Evolutionary conservation across 2,329 filamentous ascomycete species (phyloP).

Genomic region (Lasiodiplodia sp.): DNA sequence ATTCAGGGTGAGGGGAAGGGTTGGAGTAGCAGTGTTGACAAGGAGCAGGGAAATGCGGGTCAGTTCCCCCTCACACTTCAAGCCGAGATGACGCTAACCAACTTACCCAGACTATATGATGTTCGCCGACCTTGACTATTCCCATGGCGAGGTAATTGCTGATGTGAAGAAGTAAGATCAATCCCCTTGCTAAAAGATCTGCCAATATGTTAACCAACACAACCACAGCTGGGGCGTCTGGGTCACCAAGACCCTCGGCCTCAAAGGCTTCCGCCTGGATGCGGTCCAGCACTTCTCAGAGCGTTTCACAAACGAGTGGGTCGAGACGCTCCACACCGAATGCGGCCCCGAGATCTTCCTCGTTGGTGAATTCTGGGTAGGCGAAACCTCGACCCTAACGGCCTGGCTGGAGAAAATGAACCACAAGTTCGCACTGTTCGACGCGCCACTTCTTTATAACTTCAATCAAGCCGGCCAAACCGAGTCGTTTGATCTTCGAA

Average conservation of each 20-base stretch:
- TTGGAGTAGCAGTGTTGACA: constrained; percentile 69
- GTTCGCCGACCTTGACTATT: constrained; percentile 74
- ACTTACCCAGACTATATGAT: constrained; percentile 67
- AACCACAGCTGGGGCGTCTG: constrained; percentile 67
- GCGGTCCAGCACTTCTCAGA: constrained; percentile 76
- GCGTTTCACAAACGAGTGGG: constrained; percentile 71
- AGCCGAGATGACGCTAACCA: not conserved
- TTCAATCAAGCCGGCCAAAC: constrained; percentile 48
- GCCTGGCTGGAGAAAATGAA: constrained; percentile 65
- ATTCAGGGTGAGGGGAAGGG: constrained; percentile 68
- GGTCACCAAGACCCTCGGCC: constrained; percentile 66
- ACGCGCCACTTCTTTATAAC: constrained; percentile 72
- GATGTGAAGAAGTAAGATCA: constrained; percentile 60
- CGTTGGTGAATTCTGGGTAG: constrained; percentile 74
- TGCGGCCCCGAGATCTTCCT: constrained; percentile 66
- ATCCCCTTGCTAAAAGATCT: no score
- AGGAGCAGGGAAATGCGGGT: constrained; percentile 67
- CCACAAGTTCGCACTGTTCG: constrained; percentile 68
- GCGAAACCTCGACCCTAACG: constrained; percentile 62
- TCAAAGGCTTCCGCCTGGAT: constrained; percentile 74
- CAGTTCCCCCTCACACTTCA: not conserved
- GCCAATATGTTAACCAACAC: constrained; percentile 34
- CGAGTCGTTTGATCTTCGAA: constrained; percentile 62
- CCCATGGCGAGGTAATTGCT: constrained; percentile 67
- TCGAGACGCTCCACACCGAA: constrained; percentile 60